Evolutionary conservation across 805 yeast species (phyloP).

Genomic region (Teunomyces funiuensis): DNA sequence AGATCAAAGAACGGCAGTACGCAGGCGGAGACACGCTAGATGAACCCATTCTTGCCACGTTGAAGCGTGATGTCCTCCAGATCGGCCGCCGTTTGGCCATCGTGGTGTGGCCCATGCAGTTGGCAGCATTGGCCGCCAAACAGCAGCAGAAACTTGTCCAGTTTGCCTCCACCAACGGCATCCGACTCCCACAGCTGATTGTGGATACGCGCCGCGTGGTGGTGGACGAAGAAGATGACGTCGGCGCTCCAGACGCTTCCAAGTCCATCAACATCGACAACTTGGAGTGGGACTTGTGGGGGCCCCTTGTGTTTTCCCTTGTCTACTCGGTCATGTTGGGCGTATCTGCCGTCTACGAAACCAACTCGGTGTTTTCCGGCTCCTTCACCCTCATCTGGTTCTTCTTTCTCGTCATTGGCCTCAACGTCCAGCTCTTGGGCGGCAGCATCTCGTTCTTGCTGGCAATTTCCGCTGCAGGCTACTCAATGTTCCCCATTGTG

Average conservation of each 20-base stretch:
- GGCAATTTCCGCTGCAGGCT: conserved; percentile 69
- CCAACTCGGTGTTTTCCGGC: conserved; percentile 59
- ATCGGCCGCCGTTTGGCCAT: conserved; percentile 36
- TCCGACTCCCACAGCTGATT: conserved; percentile 35
- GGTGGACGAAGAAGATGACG: conserved; percentile 21
- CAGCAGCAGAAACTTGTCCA: conserved; percentile 35
- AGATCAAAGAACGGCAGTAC: conserved; percentile 49
- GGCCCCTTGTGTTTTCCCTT: conserved; percentile 65
- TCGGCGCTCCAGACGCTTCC: too few relatives aligned
- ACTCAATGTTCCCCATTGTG: conserved; percentile 66
- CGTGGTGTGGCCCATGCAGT: conserved; percentile 47
- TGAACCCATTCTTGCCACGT: conserved; percentile 62
- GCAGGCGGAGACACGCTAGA: conserved; percentile 72
- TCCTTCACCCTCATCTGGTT: conserved; percentile 65
- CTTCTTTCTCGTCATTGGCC: conserved; percentile 57
- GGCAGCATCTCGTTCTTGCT: conserved; percentile 64
- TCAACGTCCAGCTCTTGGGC: conserved; percentile 63
- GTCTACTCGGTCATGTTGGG: conserved; percentile 54
- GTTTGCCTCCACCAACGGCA: conserved; percentile 37
- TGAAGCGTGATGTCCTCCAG: conserved; percentile 39
- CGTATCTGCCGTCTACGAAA: conserved; percentile 27
- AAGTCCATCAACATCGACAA: conserved; percentile 17
- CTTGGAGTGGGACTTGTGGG: conserved; percentile 69
- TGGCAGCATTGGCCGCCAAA: conserved; percentile 32
- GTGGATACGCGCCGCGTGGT: conserved; percentile 25